Evolutionary conservation across 345 rosid genomes (phyloP).

Genomic region (Nephelium lappaceum): DNA sequence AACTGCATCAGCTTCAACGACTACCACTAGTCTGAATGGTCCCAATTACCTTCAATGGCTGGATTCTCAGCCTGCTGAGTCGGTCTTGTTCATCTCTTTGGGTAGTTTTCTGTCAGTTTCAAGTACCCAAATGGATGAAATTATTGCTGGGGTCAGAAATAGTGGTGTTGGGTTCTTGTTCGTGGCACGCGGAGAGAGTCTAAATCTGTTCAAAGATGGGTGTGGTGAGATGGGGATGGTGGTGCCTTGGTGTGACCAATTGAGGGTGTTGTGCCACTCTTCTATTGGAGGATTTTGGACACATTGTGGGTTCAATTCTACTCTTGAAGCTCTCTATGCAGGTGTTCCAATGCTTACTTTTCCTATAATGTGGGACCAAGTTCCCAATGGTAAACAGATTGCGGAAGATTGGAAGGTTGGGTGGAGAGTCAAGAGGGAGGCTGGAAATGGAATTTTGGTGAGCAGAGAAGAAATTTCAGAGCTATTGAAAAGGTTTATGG

Average conservation of each 20-base stretch:
- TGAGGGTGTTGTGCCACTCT: slow-evolving; percentile 21
- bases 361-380: slow-evolving; percentile 37
- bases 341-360: slow-evolving; percentile 46
- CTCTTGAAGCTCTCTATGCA: slow-evolving; percentile 32
- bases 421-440: slow-evolving; percentile 21
- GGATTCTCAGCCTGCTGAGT: slow-evolving; percentile 30
- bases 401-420: slow-evolving; percentile 48
- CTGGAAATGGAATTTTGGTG: slow-evolving; percentile 17
- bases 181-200: slow-evolving; percentile 38
- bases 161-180: slow-evolving; percentile 39
- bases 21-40: neutral
- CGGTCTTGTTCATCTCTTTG: slow-evolving; percentile 43
- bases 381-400: slow-evolving; percentile 32
- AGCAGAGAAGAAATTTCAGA: slow-evolving; percentile 28
- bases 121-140: slow-evolving; percentile 35
- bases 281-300: slow-evolving; percentile 44
- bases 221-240: slow-evolving; percentile 13
- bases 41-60: slow-evolving; percentile 26
- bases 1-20: neutral
- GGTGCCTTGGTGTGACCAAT: slow-evolving; percentile 44
- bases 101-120: slow-evolving; percentile 45
- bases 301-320: slow-evolving; percentile 49
- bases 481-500: slow-evolving; percentile 28
- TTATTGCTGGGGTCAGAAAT: slow-evolving; percentile 27
- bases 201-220: neutral